These are phyloP conservation scores for Floccularia luteovirens DNA, from an alignment of 768 basidiomycete genomes.

Conservation along the genomic window DNA sequence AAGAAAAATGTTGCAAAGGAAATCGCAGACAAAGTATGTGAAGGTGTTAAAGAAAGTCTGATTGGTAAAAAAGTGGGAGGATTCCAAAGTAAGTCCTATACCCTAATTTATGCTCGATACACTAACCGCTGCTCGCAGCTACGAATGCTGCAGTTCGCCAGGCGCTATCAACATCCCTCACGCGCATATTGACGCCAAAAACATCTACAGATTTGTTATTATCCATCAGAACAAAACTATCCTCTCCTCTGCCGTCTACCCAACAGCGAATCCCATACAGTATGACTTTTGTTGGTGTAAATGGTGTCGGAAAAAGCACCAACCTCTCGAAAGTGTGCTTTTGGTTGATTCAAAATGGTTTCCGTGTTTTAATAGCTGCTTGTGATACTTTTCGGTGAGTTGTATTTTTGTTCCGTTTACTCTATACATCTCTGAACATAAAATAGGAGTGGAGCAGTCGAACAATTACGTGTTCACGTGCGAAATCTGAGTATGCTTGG, in stretches of 20 bases:
- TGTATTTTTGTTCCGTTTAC: not conserved
- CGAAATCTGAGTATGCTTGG: slow-evolving; percentile 84
- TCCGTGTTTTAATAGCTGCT: slow-evolving; percentile 92
- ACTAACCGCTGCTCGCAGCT: slow-evolving; percentile 33
- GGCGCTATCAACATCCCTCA: slow-evolving; percentile 82
- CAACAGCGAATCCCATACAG: slow-evolving; percentile 83
- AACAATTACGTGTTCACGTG: slow-evolving; percentile 95
- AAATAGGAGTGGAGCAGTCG: slow-evolving; percentile 86
- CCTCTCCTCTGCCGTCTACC: slow-evolving; percentile 63
- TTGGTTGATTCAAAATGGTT: slow-evolving; percentile 95
- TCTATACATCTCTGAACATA: not conserved
- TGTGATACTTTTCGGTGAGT: slow-evolving; percentile 91
- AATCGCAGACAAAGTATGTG: slow-evolving; percentile 91
- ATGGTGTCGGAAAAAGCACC: slow-evolving; percentile 98
- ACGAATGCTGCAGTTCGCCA: slow-evolving; percentile 77
- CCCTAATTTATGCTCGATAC: slow-evolving; percentile 1
- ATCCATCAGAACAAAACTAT: slow-evolving; percentile 85
- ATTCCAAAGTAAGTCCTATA: slow-evolving; percentile 63
- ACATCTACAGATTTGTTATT: slow-evolving; percentile 94
- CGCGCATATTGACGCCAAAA: slow-evolving; percentile 92
- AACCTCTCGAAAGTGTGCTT: slow-evolving; percentile 98
- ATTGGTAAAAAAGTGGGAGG: slow-evolving; percentile 89
- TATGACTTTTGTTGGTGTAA: slow-evolving; percentile 96
- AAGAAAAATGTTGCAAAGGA: slow-evolving; percentile 97
- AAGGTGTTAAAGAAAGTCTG: slow-evolving; percentile 84